Evolutionary conservation across 371 early-diverging fungal species (phyloP), one percentile per base, ranked within the genome.

Genomic region (Mortierella sp.): DNA sequence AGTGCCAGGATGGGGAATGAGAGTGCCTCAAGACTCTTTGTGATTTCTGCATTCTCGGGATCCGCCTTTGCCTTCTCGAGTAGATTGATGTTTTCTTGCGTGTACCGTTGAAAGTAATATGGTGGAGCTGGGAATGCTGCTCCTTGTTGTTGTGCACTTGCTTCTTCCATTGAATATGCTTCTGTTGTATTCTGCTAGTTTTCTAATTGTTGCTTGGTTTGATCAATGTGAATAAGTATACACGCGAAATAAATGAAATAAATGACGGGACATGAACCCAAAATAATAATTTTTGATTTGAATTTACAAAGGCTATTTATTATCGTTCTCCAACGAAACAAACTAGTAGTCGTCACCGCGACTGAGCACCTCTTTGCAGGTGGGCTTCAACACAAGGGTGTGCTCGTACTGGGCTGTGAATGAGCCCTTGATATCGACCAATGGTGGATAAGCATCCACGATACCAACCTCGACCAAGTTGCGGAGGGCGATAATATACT

Each of bases 341-440:
- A 36, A 6, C 59, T 86, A 91, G 65, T 89, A 91, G 67, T 91
- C 91, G 33, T 90, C 90, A 22, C 91, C 91, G 41, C 91, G 87
- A 71, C 86, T 85, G 21, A 90, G 73, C 21, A 86, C 94, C 85
- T 97, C 98, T 86, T 98, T 98, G 76, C 92, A 88, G 1, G 95
- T 97, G 6, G 98, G 97, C 72, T 95, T 88, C 50, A 99, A 85
- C 36, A 97, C 83, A 32, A 98, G 85, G 4, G 99, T 99, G 84
- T 99, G 99, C 83, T 99, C 99, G 77, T 92, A 98, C 88, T 99
- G 99, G 4, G 99, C 98, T 24, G 99, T 99, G 84, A 92, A 97
- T 62, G 93, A 93, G 10, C 99, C 99, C 84, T 91, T 89, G 60
- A 90, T 87, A 84, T 99, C 99, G 58, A 88, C 87, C 45, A 99